Base-by-base conservation (phyloP, 2,329 filamentous ascomycete genomes). In the Aspergillus fructus region DNA sequence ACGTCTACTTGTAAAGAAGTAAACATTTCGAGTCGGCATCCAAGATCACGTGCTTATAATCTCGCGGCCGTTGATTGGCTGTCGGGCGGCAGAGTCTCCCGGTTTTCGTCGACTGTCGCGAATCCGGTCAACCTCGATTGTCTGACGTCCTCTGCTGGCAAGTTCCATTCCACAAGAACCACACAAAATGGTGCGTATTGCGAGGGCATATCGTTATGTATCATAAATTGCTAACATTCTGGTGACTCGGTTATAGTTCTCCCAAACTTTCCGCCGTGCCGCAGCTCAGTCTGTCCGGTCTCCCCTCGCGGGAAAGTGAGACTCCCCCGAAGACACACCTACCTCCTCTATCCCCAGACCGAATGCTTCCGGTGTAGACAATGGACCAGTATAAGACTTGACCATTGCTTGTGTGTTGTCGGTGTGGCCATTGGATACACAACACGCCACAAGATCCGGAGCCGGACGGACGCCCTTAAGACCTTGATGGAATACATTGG, bases 281-380 rank as follows among this genome's bases (percentile, higher is more conserved):
- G 71, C 70, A 64, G 68, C 67, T 72, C 73, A 79, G 69, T 56
- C 57, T 56, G 60, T 56, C 74, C 73, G 78, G 73, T 84, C 81
- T 70, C 80, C 79, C 56, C 85, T 81, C 68, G 83, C 81, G 55
- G 84, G 84, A 60, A 79, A 83, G 83, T 87, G 79, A 72, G 74
- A 67, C 48, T 37, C 34, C 27, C 60, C 64, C 53, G 42, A 56
- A 46, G 27, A 33, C 45, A 30, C 30, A 5, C n/a, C 48, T 27
- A 8, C 27, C 27, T 30, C 7, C 27, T 30, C 34, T n/a, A 37
- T 7, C 4, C 34, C 34, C 13, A n/a, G 6, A 37, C 27, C 27
- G 34, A 37, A 37, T n/a, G 34, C 15, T n/a, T 37, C 34, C 15
- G 13, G 5, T 37, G 34, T n/a, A 7, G 34, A 15, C 34, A 37